phyloP scores from a whole-genome alignment of 768 basidiomycete genomes.

The Sarcodon aspratus region DNA sequence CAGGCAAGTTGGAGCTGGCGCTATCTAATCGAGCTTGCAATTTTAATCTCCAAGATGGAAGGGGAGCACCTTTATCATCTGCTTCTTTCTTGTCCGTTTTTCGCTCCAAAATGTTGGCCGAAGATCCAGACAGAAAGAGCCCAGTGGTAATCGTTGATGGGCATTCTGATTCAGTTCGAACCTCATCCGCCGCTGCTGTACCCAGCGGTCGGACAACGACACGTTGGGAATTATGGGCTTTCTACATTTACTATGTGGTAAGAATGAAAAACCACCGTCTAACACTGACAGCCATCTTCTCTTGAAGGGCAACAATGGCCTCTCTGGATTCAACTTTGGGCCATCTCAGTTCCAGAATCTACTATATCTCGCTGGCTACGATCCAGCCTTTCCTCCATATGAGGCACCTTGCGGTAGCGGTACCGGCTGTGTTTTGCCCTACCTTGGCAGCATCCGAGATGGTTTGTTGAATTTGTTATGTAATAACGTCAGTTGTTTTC shows the following conservation, averaged over 20 bases:
- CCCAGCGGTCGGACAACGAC: conserved; percentile 23
- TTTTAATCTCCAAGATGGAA: too few species aligned
- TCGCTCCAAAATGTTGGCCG: too few species aligned
- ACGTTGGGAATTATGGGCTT: conserved; percentile 26
- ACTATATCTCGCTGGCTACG: conserved; percentile 62
- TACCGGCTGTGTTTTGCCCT: conserved; percentile 53
- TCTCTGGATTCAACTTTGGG: conserved; percentile 62
- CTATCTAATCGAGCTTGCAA: too few species aligned
- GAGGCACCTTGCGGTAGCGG: conserved; percentile 32
- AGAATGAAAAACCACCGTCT: not conserved
- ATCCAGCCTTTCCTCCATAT: conserved; percentile 48
- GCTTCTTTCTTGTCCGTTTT: too few species aligned
- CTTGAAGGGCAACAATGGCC: conserved; percentile 50
- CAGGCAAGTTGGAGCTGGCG: too few species aligned
- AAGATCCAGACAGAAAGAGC: too few species aligned
- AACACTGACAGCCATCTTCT: not conserved
- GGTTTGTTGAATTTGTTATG: conserved; percentile 25
- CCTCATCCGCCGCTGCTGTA: too few species aligned
- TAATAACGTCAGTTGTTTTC: not conserved
- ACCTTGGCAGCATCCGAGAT: conserved; percentile 48
- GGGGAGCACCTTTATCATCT: too few species aligned
- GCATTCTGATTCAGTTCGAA: too few species aligned
- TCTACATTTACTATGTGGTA: conserved; percentile 19
- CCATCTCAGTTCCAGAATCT: conserved; percentile 70
- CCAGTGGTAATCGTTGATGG: too few species aligned